Base-by-base conservation (phyloP, 495 filamentous ascomycete genomes). In the Aspergillus diversus region DNA sequence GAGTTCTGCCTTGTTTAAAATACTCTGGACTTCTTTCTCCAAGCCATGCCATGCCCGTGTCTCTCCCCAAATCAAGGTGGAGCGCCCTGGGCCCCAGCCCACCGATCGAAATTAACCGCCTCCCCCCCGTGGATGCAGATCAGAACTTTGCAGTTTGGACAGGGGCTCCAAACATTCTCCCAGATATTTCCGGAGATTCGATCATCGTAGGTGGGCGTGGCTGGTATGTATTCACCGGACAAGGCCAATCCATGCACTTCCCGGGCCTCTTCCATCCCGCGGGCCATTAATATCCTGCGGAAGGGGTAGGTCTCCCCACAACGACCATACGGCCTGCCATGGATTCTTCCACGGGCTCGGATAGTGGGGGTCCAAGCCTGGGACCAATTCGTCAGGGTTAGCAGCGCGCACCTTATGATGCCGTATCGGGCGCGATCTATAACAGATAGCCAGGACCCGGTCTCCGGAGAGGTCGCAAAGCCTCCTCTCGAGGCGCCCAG, bases 241-340 rank as follows among this genome's bases (percentile, higher is more conserved):
- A 50, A 59, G 33, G 42, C 57, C 21, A 34, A 51, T 6, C 42
- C 42, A 49, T 49, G 32, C 12, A 58, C 39, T 27, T 35, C 4
- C 55, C 2, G 34, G n/a, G 55, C 55, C 16, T 6, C 37, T 9
- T 4, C 55, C n/a, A n/a, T 57, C 33, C 32, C 15, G 21, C 55
- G 32, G 21, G 55, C 7, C 55, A 57, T 46, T 34, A 57, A 27
- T n/a, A 57, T 46, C 35, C 15, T 8, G 39, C 57, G 57, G 33
- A 59, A 34, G 13, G 57, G 57, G 49, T 60, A 60, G 4, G 58
- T 53, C 37, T 60, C 58, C 31, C 12, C 58, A 42, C 58, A 60
- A 21, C 58, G 58, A 4, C 58, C 58, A 60, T 51, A 60, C 5
- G 58, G 58, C 33, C 0, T 39, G 7, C 58, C 58, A 5, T 5